These are phyloP conservation scores for Rhodamnia argentea DNA, from an alignment of 345 rosid genomes.

Conservation along the genomic window DNA sequence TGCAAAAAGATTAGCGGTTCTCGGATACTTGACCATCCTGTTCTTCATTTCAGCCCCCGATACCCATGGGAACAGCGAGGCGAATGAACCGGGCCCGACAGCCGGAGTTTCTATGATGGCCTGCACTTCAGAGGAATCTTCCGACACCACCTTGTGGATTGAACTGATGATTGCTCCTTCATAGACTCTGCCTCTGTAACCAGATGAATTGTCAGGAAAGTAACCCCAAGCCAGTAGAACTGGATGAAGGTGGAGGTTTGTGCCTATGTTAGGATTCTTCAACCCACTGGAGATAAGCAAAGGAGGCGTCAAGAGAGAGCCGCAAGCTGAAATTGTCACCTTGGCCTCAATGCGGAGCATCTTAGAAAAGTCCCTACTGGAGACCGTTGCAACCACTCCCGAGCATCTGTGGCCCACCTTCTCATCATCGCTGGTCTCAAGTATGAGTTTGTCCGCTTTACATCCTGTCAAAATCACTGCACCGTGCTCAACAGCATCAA, in stretches of 20 bases:
- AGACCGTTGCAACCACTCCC: slow-evolving; percentile 2
- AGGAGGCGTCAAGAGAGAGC: slow-evolving; percentile 11
- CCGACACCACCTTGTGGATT: slow-evolving; percentile 26
- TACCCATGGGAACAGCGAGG: slow-evolving; percentile 49
- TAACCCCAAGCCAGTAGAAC: slow-evolving; percentile 9
- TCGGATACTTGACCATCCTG: slow-evolving; percentile 38
- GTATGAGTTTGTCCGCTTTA: slow-evolving; percentile 6
- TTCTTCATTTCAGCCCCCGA: slow-evolving; percentile 55
- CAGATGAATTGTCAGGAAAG: slow-evolving; percentile 2
- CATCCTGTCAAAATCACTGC: slow-evolving; percentile 11
- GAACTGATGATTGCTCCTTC: slow-evolving; percentile 73
- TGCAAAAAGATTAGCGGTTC: slow-evolving; percentile 39
- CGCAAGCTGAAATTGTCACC: slow-evolving; percentile 12
- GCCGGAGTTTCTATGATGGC: slow-evolving; percentile 51
- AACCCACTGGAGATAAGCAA: slow-evolving; percentile 9
- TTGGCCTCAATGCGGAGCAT: slow-evolving; percentile 10
- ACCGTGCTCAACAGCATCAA: slow-evolving; percentile 11
- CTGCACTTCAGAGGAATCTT: slow-evolving; percentile 17
- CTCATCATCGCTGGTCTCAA: not conserved
- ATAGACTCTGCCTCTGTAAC: slow-evolving; percentile 1
- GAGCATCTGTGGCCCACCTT: not conserved
- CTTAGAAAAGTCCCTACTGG: not conserved
- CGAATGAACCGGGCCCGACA: slow-evolving; percentile 52
- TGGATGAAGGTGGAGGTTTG: slow-evolving; percentile 8
- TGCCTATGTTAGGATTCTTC: slow-evolving; percentile 12